Conservation (phyloP, 2,329 filamentous ascomycete species). For the Pestalotiopsis sp. region DNA sequence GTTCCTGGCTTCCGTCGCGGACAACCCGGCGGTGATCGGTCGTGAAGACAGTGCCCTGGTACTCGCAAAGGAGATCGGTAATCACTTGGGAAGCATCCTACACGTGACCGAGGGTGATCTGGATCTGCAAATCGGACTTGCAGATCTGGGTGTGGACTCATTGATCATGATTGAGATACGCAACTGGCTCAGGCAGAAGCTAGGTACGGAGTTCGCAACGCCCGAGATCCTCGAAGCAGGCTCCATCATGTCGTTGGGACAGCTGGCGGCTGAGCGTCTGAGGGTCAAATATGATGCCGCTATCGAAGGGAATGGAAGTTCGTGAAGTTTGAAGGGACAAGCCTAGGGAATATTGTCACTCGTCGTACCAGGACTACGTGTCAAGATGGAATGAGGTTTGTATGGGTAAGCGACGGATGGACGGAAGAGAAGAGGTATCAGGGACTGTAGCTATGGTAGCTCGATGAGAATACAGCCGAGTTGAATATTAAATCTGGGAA, state of each 20-base stretch:
- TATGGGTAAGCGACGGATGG: not conserved
- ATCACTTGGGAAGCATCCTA: not conserved
- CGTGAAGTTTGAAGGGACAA: not conserved
- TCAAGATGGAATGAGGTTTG: not conserved
- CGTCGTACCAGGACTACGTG: not conserved
- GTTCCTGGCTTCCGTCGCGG: not conserved
- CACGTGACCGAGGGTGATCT: not conserved
- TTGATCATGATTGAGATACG: slow-evolving; percentile 7
- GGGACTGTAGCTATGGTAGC: not conserved
- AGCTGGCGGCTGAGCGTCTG: not conserved
- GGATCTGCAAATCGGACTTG: not conserved
- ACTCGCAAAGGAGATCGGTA: not conserved
- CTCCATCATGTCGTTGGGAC: not conserved
- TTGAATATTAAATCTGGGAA: too few species aligned
- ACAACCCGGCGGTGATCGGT: not conserved
- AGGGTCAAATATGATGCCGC: not conserved
- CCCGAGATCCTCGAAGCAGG: not conserved
- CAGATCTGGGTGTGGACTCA: not conserved
- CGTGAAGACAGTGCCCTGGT: not conserved
- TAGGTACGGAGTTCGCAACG: slow-evolving; percentile 2
- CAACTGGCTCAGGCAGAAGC: slow-evolving; percentile 8
- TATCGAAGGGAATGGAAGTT: not conserved
- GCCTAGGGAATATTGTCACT: not conserved
- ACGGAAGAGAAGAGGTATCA: not conserved
- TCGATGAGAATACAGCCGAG: not conserved